Evolutionary conservation across 768 basidiomycete genomes (phyloP), one percentile per base, ranked within the genome.

Genomic region (Termitomyces sp.): DNA sequence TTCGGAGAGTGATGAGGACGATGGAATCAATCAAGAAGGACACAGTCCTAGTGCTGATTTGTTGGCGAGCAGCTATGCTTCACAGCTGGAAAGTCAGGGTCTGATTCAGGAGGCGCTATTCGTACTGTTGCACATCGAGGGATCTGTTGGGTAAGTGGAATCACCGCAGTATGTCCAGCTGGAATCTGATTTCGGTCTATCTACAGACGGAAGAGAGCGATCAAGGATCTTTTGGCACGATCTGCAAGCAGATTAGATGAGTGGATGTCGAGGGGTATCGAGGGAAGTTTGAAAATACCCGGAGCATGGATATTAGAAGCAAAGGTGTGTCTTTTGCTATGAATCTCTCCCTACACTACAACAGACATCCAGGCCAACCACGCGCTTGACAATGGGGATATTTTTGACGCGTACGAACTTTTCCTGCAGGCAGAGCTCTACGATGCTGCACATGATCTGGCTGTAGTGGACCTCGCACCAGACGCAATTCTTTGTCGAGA

Each of bases 261-360:
- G 51, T 91, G 88, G 88, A 82, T 82, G 72, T 82, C 79, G 16
- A 80, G 85, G 18, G 90, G 88, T 18, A 74, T 91, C 10, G 79
- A 86, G 3, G 87, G 88, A 4, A 91, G 86, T 65, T 74, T 97
- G 32, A 87, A 87, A 62, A 82, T 98, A 33, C 97, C 97, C 0
- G 72, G 83, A 53, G 71, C 82, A 5, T 99, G 96, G 95, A 81
- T 98, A n/a, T 82, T 88, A 39, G 92, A 95, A 68, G 91, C 94
- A 12, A 89, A 91, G 82, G 93, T 92, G 33, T 42, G 26, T 58
- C 50, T 9, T 40, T 33, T 52, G 59, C 16, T 62, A 22, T 53
- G 44, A 43, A 36, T n/a, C 44, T 14, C 42, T 30, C 24, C 14
- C 39, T 22, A 37, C 16, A 16, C 30, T 56, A 12, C 9, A 36